These are phyloP conservation scores for Clavariopsis aquatica DNA, from an alignment of 495 filamentous ascomycete species.

Conservation along the genomic window DNA sequence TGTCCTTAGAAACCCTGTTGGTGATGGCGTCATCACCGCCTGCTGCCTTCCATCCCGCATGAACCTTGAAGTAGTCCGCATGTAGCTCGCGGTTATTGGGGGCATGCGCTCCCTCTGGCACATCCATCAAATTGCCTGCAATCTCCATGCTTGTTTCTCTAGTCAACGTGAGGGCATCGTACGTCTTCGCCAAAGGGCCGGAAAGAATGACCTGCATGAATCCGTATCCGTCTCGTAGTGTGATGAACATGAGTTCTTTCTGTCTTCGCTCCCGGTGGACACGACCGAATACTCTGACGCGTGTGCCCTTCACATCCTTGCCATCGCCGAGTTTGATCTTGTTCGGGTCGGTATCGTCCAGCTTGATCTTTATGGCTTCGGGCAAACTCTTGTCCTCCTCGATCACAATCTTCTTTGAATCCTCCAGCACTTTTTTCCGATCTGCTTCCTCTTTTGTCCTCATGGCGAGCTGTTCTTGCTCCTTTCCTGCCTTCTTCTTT, in stretches of 20 bases:
- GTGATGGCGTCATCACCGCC: conserved; percentile 92
- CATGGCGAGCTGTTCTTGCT: conserved; percentile 58
- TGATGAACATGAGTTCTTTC: conserved; percentile 86
- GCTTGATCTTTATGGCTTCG: conserved; percentile 70
- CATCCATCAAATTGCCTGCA: conserved; percentile 82
- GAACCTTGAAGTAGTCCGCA: conserved; percentile 88
- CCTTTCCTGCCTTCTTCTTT: conserved; percentile 52
- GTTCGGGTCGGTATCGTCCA: conserved; percentile 55
- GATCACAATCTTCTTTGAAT: conserved; percentile 85
- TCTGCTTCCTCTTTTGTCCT: conserved; percentile 74
- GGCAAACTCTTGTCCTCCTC: conserved; percentile 79
- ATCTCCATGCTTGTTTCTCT: conserved; percentile 86
- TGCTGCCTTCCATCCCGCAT: conserved; percentile 68
- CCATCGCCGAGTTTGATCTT: conserved; percentile 46
- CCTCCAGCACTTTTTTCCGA: conserved; percentile 66
- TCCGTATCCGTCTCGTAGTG: conserved; percentile 84
- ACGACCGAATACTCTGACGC: conserved; percentile 81
- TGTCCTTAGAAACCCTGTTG: conserved; percentile 79
- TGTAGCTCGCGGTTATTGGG: conserved; percentile 89
- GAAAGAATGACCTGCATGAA: conserved; percentile 86
- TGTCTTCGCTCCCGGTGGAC: conserved; percentile 83
- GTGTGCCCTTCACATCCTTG: conserved; percentile 60
- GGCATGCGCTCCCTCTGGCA: conserved; percentile 76
- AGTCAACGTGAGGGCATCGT: conserved; percentile 86
- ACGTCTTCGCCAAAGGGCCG: conserved; percentile 82